Percentiles rank a stretch among this genome's conserved stretches.
Evolutionary conservation across 495 filamentous ascomycete genomes (phyloP).

Genomic region (Penicillium salamii): DNA sequence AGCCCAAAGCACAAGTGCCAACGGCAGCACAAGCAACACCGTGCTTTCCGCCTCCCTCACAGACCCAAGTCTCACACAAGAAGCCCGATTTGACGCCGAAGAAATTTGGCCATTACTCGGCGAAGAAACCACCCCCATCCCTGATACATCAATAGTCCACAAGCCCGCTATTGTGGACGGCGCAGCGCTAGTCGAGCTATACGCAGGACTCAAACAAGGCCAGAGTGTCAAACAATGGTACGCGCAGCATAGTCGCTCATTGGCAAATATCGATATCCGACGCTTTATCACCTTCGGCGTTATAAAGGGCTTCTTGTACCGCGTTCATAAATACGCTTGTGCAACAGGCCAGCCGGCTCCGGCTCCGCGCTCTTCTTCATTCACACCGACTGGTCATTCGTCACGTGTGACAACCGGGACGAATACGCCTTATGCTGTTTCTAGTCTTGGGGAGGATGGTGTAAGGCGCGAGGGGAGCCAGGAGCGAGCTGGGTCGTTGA

Average conservation of each 20-base stretch:
- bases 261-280: slow-evolving; percentile 77
- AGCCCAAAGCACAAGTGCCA: slow-evolving; percentile 8
- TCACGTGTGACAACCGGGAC: slow-evolving; percentile 36
- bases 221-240: slow-evolving; percentile 81
- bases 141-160: slow-evolving; percentile 1
- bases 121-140: slow-evolving; percentile 8
- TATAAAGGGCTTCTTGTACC: slow-evolving; percentile 92
- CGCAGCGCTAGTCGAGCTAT: slow-evolving; percentile 56
- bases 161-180: slow-evolving; percentile 32
- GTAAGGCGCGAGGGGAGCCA: slow-evolving; percentile 21
- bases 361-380: slow-evolving; percentile 22
- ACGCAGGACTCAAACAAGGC: slow-evolving; percentile 73
- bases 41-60: slow-evolving; percentile 19
- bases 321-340: slow-evolving; percentile 86
- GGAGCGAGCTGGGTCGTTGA: slow-evolving; percentile 27
- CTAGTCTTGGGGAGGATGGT: slow-evolving; percentile 35
- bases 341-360: slow-evolving; percentile 47
- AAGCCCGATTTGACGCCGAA: slow-evolving; percentile 35
- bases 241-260: slow-evolving; percentile 61
- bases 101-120: slow-evolving; percentile 44
- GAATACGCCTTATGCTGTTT: slow-evolving; percentile 36
- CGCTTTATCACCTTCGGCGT: slow-evolving; percentile 93
- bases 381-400: slow-evolving; percentile 27
- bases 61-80: slow-evolving; percentile 22
- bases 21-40: slow-evolving; percentile 5